These are phyloP conservation scores for Scheffersomyces titani DNA, from an alignment of 1,139 yeast genomes.

Conservation along the genomic window DNA sequence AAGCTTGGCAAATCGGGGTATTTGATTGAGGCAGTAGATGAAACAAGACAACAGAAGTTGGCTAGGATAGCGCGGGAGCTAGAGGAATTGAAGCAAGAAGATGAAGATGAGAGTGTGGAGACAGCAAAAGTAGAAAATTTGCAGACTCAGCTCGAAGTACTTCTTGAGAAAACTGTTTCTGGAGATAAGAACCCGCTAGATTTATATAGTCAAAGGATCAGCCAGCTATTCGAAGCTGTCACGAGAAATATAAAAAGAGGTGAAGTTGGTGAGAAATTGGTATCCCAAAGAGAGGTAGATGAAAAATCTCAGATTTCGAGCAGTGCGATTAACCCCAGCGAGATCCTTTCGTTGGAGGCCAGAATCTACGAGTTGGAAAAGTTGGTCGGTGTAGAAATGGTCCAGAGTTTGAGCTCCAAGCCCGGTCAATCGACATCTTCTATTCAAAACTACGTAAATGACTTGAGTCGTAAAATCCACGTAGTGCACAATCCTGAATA, in stretches of 20 bases:
- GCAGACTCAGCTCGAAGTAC: background rate
- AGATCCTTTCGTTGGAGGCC: conserved; percentile 23
- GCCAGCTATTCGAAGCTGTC: background rate
- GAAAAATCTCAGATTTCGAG: background rate
- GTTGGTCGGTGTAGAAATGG: conserved; percentile 17
- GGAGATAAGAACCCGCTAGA: too few species aligned
- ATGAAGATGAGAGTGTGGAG: conserved; percentile 1
- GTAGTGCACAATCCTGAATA: conserved; percentile 40
- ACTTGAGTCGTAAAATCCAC: conserved; percentile 37
- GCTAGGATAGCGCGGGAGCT: conserved; percentile 48
- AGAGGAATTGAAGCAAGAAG: conserved; percentile 29
- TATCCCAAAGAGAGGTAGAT: conserved; percentile 1
- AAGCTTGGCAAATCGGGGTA: conserved; percentile 29
- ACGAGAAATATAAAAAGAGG: background rate
- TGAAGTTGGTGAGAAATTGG: background rate
- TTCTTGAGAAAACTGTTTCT: background rate
- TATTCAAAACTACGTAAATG: conserved; percentile 28
- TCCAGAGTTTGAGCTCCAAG: conserved; percentile 3
- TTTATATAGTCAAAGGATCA: background rate
- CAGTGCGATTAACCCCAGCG: conserved; percentile 9
- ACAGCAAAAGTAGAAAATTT: background rate
- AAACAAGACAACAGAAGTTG: conserved; percentile 44
- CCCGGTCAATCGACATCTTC: conserved; percentile 9
- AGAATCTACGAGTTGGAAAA: conserved; percentile 25
- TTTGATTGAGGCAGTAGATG: conserved; percentile 24